phyloP scores from a whole-genome alignment of 768 basidiomycete genomes.

The Lentinus brumalis region DNA sequence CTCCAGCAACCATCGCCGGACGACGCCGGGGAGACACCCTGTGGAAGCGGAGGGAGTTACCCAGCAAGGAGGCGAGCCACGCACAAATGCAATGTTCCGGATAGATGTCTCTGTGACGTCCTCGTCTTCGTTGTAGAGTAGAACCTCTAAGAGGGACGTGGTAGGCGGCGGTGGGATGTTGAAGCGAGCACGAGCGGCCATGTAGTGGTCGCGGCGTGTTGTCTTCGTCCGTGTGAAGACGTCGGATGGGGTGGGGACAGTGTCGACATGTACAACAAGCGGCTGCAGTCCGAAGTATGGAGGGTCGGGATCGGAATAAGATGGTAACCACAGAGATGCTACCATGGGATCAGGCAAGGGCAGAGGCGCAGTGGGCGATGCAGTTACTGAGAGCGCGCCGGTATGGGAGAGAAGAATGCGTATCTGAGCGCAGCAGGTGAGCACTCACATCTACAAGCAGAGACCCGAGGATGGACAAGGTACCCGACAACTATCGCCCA shows the following conservation, averaged over 20 bases:
- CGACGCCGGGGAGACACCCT: conserved; percentile 75
- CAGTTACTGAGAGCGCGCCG: conserved; percentile 22
- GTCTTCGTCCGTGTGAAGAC: conserved; percentile 73
- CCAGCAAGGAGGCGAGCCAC: conserved; percentile 49
- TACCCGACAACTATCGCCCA: conserved; percentile 6
- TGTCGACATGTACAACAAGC: conserved; percentile 57
- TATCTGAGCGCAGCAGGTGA: conserved; percentile 10
- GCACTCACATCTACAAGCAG: not conserved
- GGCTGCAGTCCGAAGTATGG: conserved; percentile 24
- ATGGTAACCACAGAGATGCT: conserved; percentile 30
- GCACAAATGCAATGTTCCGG: conserved; percentile 71
- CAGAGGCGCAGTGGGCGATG: conserved; percentile 13
- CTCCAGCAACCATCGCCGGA: conserved; percentile 69
- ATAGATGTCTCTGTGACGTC: conserved; percentile 67
- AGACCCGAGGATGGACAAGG: too few relatives aligned
- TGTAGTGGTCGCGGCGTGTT: conserved; percentile 59
- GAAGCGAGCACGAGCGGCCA: conserved; percentile 61
- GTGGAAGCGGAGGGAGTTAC: conserved; percentile 60
- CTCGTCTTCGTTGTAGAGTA: conserved; percentile 57
- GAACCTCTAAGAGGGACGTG: conserved; percentile 48
- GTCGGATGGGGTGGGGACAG: conserved; percentile 51
- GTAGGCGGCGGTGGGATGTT: conserved; percentile 40
- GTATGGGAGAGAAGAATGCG: conserved; percentile 11
- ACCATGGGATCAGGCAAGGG: conserved; percentile 4
- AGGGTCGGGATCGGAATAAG: not conserved